A percentile compares a stretch with the other conserved stretches of the same genome.
Conservation (phyloP, 164 flowering plant species). For the Tetracentron sinense region DNA sequence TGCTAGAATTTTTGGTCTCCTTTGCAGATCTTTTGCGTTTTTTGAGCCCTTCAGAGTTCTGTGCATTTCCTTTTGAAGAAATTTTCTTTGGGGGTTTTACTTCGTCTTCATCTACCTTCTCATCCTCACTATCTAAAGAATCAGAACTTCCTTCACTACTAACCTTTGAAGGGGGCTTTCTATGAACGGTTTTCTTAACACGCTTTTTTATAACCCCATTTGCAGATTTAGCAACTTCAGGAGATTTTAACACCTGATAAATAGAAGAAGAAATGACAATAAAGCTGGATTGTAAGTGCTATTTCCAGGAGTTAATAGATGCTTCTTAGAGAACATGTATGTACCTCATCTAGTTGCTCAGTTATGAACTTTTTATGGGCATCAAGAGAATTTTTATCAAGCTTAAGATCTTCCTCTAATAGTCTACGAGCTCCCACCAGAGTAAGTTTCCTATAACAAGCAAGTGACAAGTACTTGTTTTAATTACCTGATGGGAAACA, state of each 20-base stretch:
- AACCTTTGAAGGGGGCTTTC: slow-evolving; percentile 27
- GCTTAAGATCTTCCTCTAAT: slow-evolving; percentile 85
- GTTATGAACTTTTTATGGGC: slow-evolving; percentile 58
- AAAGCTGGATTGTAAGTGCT: background rate
- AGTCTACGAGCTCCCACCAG: slow-evolving; percentile 71
- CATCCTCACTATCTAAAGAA: slow-evolving; percentile 37
- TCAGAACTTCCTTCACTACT: slow-evolving; percentile 36
- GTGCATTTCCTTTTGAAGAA: slow-evolving; percentile 35
- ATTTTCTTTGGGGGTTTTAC: slow-evolving; percentile 45
- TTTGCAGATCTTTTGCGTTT: slow-evolving; percentile 46
- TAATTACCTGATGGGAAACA: slow-evolving; percentile 4
- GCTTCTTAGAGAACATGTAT: slow-evolving; percentile 8
- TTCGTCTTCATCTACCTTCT: slow-evolving; percentile 42
- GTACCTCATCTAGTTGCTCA: slow-evolving; percentile 59
- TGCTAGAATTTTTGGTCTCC: slow-evolving; percentile 36
- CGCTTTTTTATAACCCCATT: slow-evolving; percentile 31
- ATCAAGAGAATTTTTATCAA: slow-evolving; percentile 65
- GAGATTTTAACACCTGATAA: slow-evolving; percentile 42
- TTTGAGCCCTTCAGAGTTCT: slow-evolving; percentile 36
- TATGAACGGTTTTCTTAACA: slow-evolving; percentile 23
- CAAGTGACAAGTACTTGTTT: background rate
- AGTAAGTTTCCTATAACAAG: slow-evolving; percentile 47
- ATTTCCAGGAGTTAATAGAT: background rate
- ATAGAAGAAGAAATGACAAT: slow-evolving; percentile 5
- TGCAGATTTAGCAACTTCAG: slow-evolving; percentile 33